Percentiles rank a stretch among this genome's conserved stretches.
These are phyloP conservation scores for Gynochthodes officinalis DNA, from an alignment of 257 asterid genomes.

Conservation along the genomic window DNA sequence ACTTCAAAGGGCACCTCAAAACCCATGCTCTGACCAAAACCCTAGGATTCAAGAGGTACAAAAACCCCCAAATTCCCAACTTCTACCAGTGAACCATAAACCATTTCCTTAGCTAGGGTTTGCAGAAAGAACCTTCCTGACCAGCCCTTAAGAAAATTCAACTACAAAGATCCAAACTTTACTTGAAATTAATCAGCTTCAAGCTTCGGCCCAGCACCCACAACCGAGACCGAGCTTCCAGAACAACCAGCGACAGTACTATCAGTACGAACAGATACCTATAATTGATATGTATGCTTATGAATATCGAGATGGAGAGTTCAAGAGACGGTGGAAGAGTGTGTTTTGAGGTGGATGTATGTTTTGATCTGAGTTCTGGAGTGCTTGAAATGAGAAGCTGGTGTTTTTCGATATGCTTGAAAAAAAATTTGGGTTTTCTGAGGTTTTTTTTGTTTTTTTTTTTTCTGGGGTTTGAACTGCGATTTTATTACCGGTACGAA, in stretches of 20 bases:
- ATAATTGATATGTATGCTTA: slow-evolving; percentile 29
- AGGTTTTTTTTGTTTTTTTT: neutral
- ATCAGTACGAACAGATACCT: neutral
- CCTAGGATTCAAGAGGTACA: slow-evolving; percentile 7
- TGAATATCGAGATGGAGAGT: slow-evolving; percentile 12
- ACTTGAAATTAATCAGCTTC: slow-evolving; percentile 3
- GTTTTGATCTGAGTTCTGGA: slow-evolving; percentile 18
- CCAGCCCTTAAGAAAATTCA: neutral
- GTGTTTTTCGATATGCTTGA: slow-evolving; percentile 9
- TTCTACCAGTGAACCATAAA: neutral
- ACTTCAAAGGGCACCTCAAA: slow-evolving; percentile 13
- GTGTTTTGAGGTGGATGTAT: slow-evolving; percentile 14
- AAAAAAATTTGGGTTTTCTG: too few species aligned
- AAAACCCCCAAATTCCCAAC: slow-evolving; percentile 12
- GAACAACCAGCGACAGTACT: neutral
- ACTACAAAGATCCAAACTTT: slow-evolving; percentile 10
- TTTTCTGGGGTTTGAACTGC: neutral
- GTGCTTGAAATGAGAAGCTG: slow-evolving; percentile 26
- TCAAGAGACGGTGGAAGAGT: slow-evolving; percentile 21
- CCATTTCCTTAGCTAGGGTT: slow-evolving; percentile 6
- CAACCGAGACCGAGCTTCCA: slow-evolving; percentile 7
- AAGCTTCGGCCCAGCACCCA: slow-evolving; percentile 1
- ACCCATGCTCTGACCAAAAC: slow-evolving; percentile 18
- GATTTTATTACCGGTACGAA: neutral
- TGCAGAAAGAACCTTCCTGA: neutral